Conservation (phyloP, 2,329 filamentous ascomycete genomes). For the Sclerotinia nivalis region DNA sequence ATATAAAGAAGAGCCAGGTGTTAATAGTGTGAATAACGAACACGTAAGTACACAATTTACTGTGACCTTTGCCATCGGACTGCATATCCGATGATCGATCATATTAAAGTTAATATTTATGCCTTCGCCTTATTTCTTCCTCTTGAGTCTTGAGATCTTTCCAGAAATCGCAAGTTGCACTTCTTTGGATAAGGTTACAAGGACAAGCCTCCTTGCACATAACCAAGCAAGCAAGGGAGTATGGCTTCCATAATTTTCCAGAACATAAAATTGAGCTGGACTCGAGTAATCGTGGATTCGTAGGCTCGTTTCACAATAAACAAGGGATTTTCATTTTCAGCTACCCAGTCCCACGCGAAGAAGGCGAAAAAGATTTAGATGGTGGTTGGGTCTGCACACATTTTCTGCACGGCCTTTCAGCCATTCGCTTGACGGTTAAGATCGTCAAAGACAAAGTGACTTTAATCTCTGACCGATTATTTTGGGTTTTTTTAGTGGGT, state of each 20-base stretch:
- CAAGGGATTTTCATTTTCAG: conserved; percentile 31
- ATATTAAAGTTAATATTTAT: conserved; percentile 14
- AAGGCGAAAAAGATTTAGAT: conserved; percentile 17
- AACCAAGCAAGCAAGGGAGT: conserved; percentile 20
- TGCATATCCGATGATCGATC: conserved; percentile 11
- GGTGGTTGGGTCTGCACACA: conserved; percentile 13
- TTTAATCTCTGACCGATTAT: conserved; percentile 23
- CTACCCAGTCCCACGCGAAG: conserved; percentile 37
- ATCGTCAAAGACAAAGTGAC: conserved; percentile 20
- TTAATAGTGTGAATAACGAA: conserved; percentile 43
- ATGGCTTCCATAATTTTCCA: conserved; percentile 39
- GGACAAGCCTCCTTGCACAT: conserved; percentile 22
- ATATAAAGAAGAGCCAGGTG: conserved; percentile 50
- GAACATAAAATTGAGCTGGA: conserved; percentile 33
- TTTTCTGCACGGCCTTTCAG: conserved; percentile 27
- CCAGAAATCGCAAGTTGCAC: conserved; percentile 34
- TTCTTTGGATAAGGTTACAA: conserved; percentile 27
- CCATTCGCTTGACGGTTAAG: conserved; percentile 33
- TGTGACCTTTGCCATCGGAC: conserved; percentile 24
- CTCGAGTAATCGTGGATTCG: conserved; percentile 27
- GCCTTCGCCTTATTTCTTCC: neutral
- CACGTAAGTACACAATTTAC: conserved; percentile 46
- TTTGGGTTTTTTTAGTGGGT: conserved; percentile 9
- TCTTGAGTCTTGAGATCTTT: conserved; percentile 5
- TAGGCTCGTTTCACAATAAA: conserved; percentile 37